Evolutionary conservation across 176 grass and related monocot species (phyloP).

Genomic region (Oryza glaberrima): DNA sequence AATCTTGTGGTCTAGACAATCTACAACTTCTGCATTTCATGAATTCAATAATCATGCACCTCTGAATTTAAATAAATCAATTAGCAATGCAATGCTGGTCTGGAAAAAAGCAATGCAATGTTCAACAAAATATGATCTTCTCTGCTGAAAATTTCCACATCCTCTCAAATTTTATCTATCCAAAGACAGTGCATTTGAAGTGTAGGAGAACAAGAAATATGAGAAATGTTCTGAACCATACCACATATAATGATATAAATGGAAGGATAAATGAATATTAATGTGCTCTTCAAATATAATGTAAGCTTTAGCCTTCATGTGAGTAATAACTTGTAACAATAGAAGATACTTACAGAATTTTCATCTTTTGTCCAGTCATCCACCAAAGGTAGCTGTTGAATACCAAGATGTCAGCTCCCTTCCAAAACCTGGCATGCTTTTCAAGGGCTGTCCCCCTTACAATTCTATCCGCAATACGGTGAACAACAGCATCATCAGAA

Average conservation of each 20-base stretch:
- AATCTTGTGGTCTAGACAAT: not conserved
- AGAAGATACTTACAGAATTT: constrained; percentile 69
- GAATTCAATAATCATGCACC: not conserved
- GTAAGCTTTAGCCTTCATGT: not conserved
- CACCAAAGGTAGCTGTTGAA: constrained; percentile 99
- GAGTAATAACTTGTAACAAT: not conserved
- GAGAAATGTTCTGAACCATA: not conserved
- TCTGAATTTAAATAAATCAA: not conserved
- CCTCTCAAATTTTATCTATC: not conserved
- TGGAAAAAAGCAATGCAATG: not conserved
- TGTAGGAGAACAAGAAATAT: constrained; percentile 15
- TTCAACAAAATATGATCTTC: not conserved
- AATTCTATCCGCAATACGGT: constrained; percentile 66
- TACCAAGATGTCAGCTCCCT: constrained; percentile 80
- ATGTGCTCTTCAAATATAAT: not conserved
- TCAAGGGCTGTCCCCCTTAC: constrained; percentile 65
- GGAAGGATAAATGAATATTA: not conserved
- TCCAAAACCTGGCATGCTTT: constrained; percentile 86
- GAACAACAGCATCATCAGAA: constrained; percentile 76
- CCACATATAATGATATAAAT: not conserved
- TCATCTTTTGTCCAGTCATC: constrained; percentile 81
- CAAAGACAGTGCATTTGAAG: not conserved
- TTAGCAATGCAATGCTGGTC: not conserved
- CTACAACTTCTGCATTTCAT: not conserved
- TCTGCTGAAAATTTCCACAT: not conserved